A percentile compares a stretch with the other conserved stretches of the same genome.
Evolutionary conservation across 495 filamentous ascomycete genomes (phyloP).

Genomic region (Aspergillus avenaceus): DNA sequence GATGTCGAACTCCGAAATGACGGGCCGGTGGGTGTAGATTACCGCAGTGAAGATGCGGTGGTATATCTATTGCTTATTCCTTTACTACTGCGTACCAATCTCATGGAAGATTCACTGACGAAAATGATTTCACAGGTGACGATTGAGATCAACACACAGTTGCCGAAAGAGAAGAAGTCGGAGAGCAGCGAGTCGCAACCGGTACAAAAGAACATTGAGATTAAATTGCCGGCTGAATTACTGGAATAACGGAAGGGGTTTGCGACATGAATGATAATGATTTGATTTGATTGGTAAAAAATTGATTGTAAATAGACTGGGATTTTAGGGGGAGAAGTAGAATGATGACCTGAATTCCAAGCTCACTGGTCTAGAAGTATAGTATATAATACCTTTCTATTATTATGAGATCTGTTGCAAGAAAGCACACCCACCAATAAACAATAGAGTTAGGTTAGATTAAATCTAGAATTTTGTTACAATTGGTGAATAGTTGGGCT

Average conservation of each 20-base stretch:
- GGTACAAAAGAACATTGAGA: slow-evolving; percentile 25
- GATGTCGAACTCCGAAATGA: slow-evolving; percentile 92
- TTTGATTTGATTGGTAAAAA: slow-evolving; percentile 11
- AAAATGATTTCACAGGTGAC: slow-evolving; percentile 50
- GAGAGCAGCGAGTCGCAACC: slow-evolving; percentile 14
- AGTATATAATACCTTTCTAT: slow-evolving; percentile 1
- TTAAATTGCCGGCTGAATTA: slow-evolving; percentile 36
- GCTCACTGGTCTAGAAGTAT: no score
- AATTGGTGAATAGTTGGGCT: neutral
- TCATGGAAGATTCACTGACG: neutral
- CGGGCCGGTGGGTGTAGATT: slow-evolving; percentile 80
- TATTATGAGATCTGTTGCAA: neutral
- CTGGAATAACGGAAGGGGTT: slow-evolving; percentile 25
- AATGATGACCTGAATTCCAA: no score
- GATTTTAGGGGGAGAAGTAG: no score
- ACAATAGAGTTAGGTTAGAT: neutral
- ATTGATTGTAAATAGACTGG: slow-evolving; percentile 11
- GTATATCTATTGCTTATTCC: slow-evolving; percentile 45
- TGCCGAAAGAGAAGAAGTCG: slow-evolving; percentile 48
- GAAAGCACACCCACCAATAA: no score
- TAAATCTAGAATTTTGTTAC: no score
- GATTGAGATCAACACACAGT: slow-evolving; percentile 59
- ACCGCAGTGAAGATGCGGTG: slow-evolving; percentile 60
- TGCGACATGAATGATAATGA: slow-evolving; percentile 3
- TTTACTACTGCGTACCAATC: slow-evolving; percentile 16